These are phyloP conservation scores for Ambrosia trifida DNA, from an alignment of 129 eudicot species.

Conservation along the genomic window DNA sequence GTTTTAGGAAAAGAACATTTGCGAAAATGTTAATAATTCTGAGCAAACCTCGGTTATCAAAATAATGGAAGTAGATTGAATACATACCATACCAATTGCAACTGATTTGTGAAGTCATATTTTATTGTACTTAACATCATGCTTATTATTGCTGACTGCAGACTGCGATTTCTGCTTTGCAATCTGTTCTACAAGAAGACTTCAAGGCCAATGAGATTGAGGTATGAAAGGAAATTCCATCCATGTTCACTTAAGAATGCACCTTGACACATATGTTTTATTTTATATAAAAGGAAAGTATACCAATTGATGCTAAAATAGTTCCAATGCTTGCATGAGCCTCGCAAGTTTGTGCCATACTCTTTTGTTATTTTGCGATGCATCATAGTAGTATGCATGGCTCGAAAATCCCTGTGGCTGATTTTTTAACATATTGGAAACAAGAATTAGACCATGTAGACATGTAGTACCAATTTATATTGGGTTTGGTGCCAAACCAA, in stretches of 20 bases:
- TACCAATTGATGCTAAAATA: not conserved
- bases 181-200: slow-evolving; percentile 95
- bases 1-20: not conserved
- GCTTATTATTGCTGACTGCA: slow-evolving; percentile 31
- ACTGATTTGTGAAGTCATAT: not conserved
- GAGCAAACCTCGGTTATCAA: not conserved
- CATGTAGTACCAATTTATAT: not conserved
- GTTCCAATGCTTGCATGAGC: not conserved
- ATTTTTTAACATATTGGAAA: not conserved
- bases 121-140: slow-evolving; percentile 15
- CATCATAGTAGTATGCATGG: not conserved
- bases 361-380: not conserved
- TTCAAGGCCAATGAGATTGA: slow-evolving; percentile 97
- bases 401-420: not conserved
- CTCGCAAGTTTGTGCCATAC: not conserved
- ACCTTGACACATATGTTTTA: not conserved
- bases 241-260: not conserved
- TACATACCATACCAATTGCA: not conserved
- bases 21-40: not conserved
- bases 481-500: not conserved
- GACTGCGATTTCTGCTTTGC: slow-evolving; percentile 98
- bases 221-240: slow-evolving; percentile 44
- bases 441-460: not conserved
- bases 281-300: not conserved
- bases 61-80: not conserved